Evolutionary conservation across 2,329 filamentous ascomycete genomes (phyloP), one percentile per base, ranked within the genome.

Genomic region (Cytospora piceae): DNA sequence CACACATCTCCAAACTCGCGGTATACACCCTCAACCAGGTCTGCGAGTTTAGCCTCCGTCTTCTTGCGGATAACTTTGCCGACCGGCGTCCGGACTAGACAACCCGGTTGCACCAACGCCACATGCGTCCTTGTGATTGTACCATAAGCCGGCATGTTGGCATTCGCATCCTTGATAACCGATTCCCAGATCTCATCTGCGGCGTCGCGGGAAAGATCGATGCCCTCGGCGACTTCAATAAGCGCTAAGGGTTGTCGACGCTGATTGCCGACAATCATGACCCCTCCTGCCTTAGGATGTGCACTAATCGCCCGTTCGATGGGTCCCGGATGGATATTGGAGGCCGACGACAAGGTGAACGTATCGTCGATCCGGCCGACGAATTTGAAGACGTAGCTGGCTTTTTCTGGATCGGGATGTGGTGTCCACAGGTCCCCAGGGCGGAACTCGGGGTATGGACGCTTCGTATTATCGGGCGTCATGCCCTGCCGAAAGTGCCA

Each of bases 351-450:
- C 4, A 67, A 46, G 3, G 65, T 64, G 34, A 67, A 51, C 20
- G 63, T 59, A 12, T 67, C 65, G 49, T 75, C 73, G 15, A 68
- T 71, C 15, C 70, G 67, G 14, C 70, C 70, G 1, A 55, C 66
- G 29, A 70, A 72, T 17, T 65, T 66, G 67, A 67, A 72, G 1
- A 60, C 70, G 24, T 64, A 70, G 1, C 31, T 31, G 6, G 69
- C 66, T 58, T 70, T 70, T 29, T 56, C 53, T 27, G 69, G 69
- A 49, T 72, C 67, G 17, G 70, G 68, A 27, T 72, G 70, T 9
- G 67, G 68, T 7, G 63, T 66, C 65, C 69, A 71, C 17, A 72
- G 66, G 52, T 72, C 70, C 15, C 70, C 70, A 46, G 65, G 49
- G 20, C 53, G 61, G 61, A 42, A 62, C 31, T 71, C 68, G n/a